Base-by-base conservation (phyloP, 148 eudicot genomes). In the Chenopodium album region DNA sequence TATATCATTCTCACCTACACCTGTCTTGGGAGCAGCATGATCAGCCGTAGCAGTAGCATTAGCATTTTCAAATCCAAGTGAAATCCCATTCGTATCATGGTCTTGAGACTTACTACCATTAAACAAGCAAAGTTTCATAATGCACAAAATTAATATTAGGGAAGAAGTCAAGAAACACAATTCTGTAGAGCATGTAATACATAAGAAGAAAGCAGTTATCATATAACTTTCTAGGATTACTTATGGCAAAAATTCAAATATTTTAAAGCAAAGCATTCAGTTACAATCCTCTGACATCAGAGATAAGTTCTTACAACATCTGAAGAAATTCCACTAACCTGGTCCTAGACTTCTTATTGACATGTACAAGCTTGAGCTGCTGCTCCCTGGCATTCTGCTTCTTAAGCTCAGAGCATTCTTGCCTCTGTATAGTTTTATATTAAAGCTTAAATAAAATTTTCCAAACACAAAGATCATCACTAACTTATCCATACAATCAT, bases 321-420 rank as follows among this genome's bases (percentile, higher is more conserved):
- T 2, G 54, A 50, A 50, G 0, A 50, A 50, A 50, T 13, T 3
- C 54, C 31, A 86, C 95, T 72, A 75, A 94, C 98, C 82, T 65
- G 75, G 79, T 83, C 63, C 80, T 87, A 17, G 88, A 78, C 76
- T 86, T 89, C 64, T 70, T 78, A 79, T 77, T 83, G 34, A 87
- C 69, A 67, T 76, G 76, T 75, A 78, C 72, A 84, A 83, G 76
- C 77, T 86, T 88, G 75, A 86, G 87, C 83, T 85, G 85, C 79
- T 90, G 89, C 78, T 85, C 89, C 81, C 89, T 81, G 80, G 93
- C 92, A 73, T 87, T 89, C 82, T 89, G 92, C 82, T 85, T 90
- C 83, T 84, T 92, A 75, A 94, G 91, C 80, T 84, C 87, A 28
- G 77, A 84, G 73, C 95, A 89, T 78, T 92, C 94, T 68, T 90